Percentiles rank a stretch among this genome's conserved stretches.
Conservation (phyloP, 2,329 filamentous ascomycete species). For the Cladobotryum protrusum region DNA sequence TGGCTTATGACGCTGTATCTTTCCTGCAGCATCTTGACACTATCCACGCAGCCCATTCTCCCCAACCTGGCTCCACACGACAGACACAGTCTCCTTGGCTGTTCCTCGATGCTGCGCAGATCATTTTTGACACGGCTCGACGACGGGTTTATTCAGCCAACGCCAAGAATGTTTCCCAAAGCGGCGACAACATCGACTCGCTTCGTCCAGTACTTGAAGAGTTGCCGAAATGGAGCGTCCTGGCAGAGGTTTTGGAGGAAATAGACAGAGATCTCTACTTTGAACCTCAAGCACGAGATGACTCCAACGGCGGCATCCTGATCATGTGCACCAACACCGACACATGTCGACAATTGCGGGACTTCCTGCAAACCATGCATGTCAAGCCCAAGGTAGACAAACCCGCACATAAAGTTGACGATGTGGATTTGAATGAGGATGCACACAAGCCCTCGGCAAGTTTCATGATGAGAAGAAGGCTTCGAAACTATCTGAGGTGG, state of each 20-base stretch:
- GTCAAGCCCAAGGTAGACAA: conserved; percentile 51
- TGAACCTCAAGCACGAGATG: conserved; percentile 67
- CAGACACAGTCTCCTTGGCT: conserved; percentile 94
- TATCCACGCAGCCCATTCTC: conserved; percentile 83
- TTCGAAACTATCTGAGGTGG: conserved; percentile 85
- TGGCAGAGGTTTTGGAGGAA: conserved; percentile 87
- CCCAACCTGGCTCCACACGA: conserved; percentile 77
- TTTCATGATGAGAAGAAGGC: conserved; percentile 83
- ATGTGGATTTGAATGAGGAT: conserved; percentile 43
- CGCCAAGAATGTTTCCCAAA: conserved; percentile 44
- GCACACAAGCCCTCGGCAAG: conserved; percentile 64
- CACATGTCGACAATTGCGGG: conserved; percentile 80
- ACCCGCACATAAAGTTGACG: conserved; percentile 14
- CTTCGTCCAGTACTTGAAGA: conserved; percentile 83
- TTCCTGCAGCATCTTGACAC: conserved; percentile 93
- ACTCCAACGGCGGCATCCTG: conserved; percentile 84
- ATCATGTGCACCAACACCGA: conserved; percentile 91
- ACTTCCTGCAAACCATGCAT: conserved; percentile 89
- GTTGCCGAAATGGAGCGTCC: conserved; percentile 84
- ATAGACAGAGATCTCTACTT: conserved; percentile 88
- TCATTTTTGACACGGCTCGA: conserved; percentile 86
- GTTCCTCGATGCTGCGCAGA: conserved; percentile 90
- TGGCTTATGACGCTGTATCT: conserved; percentile 83
- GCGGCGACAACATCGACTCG: conserved; percentile 47
- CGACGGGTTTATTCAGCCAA: conserved; percentile 75